phyloP scores from a whole-genome alignment of 73 alveolate genomes.

The Symbiodinium natans region DNA sequence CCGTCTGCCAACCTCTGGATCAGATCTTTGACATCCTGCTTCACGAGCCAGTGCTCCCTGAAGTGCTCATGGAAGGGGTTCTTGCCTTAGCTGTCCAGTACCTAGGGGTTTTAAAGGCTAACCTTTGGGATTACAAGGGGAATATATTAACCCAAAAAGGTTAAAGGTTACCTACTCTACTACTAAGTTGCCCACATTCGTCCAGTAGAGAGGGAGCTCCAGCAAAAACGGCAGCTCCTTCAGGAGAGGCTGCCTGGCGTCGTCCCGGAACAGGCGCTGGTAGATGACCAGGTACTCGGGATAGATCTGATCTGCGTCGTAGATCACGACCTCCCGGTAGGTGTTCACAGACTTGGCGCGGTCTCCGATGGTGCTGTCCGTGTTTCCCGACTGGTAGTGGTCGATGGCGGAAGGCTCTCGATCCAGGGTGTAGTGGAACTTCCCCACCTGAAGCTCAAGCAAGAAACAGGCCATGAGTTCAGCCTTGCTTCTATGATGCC shows the following conservation, averaged over 20 bases:
- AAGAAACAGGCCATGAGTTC: too few species aligned
- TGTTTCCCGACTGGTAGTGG: constrained; percentile 23
- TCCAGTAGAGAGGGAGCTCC: constrained; percentile 79
- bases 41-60: constrained; percentile 51
- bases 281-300: constrained; percentile 81
- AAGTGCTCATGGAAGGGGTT: constrained; percentile 14
- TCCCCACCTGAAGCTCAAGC: too few species aligned
- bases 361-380: constrained; percentile 64
- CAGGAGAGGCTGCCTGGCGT: not conserved
- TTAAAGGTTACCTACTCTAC: too few species aligned
- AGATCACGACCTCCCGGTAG: constrained; percentile 18
- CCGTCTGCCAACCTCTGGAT: constrained; percentile 40
- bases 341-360: constrained; percentile 82
- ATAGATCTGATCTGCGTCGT: constrained; percentile 2
- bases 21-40: not conserved
- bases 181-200: constrained; percentile 39
- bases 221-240: constrained; percentile 55
- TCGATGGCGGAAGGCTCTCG: constrained; percentile 72
- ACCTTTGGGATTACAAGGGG: too few species aligned
- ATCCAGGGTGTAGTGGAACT: constrained; percentile 52
- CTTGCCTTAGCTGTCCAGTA: not conserved
- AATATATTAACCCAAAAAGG: too few species aligned
- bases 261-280: constrained; percentile 53
- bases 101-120: too few species aligned
- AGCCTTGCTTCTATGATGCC: too few species aligned